Evolutionary conservation across 495 filamentous ascomycete genomes (phyloP).

Genomic region (Hypomontagnella submonticulosa): DNA sequence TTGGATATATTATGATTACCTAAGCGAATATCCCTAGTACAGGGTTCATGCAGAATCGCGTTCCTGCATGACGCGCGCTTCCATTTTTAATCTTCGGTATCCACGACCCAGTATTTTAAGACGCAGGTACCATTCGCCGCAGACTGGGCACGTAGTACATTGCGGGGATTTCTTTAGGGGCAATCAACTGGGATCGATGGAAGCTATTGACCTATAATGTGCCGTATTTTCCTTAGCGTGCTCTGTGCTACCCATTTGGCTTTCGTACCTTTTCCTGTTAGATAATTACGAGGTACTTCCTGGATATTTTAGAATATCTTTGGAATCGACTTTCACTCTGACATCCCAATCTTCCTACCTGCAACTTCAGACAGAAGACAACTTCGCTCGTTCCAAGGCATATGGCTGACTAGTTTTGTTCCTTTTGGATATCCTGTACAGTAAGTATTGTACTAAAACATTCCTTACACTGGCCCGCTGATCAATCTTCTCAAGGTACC

Average conservation of each 20-base stretch:
- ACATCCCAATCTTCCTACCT: constrained; percentile 10
- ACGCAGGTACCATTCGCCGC: constrained; percentile 29
- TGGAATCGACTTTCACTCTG: constrained; percentile 5
- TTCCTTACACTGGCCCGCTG: background rate
- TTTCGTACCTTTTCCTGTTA: background rate
- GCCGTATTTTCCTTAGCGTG: constrained; percentile 14
- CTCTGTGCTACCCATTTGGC: background rate
- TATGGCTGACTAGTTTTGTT: constrained; percentile 5
- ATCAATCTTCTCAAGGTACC: background rate
- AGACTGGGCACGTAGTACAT: background rate
- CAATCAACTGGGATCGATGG: constrained; percentile 29
- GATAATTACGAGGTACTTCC: constrained; percentile 2
- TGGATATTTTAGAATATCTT: background rate
- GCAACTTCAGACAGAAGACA: constrained; percentile 5
- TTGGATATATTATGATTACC: background rate
- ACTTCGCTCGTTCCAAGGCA: constrained; percentile 7
- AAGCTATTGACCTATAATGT: constrained; percentile 22
- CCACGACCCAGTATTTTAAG: background rate
- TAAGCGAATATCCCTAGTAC: background rate
- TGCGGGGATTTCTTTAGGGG: constrained; percentile 15
- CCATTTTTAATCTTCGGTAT: constrained; percentile 27
- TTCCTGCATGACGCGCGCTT: constrained; percentile 26
- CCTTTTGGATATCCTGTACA: constrained; percentile 9
- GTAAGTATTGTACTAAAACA: constrained; percentile 4
- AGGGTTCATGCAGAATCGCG: constrained; percentile 6